Base-by-base conservation (phyloP, 2,329 filamentous ascomycete species). In the Xylaria sp. region DNA sequence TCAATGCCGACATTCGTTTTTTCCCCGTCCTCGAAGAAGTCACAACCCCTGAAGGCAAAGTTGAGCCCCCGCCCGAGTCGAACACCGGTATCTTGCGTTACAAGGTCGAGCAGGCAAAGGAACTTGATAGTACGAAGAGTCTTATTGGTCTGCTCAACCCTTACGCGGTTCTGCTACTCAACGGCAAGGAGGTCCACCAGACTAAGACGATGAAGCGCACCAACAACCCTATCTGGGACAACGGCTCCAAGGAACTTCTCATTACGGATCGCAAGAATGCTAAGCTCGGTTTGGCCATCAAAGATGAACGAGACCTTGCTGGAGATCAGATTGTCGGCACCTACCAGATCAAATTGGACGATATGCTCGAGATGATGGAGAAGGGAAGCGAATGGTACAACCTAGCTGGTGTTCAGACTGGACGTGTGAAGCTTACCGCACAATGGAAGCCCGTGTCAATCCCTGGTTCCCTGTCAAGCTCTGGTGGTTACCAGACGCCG, bases 381-480 rank as follows among this genome's bases (percentile, higher is more conserved):
- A 94, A 96, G 75, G 93, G 94, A 48, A 90, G 96, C 69, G 92
- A 97, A 68, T 99, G 94, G 94, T 99, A 92, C 79, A 91, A 92
- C 63, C 81, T 99, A 34, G 81, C 89, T 50, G 91, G 90, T 7
- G 87, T 84, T 55, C 90, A 91, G 71, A 88, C 85, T 19, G 94
- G 94, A 35, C 89, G 92, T 66, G 91, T 86, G 61, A 97, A 97
- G 77, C 85, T 99, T 83, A 89, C 84, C 71, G 83, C 95, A 2
- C 89, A 97, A 69, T 99, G 95, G 95, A 96, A 94, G 73, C 93
- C 94, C 1, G 92, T 99, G 23, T 89, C 90, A 5, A 81, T 99
- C 57, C 88, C 89, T 59, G 93, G 93, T 30, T 82, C 90, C 48
- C 76, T 86, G 7, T 86, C 86, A 51, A 87, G 90, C 57, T 91